Percentiles rank a stretch among this genome's conserved stretches.
phyloP scores from a whole-genome alignment of 1,284 basidiomycete genomes.

The Cutaneotrichosporon spelunceum region DNA sequence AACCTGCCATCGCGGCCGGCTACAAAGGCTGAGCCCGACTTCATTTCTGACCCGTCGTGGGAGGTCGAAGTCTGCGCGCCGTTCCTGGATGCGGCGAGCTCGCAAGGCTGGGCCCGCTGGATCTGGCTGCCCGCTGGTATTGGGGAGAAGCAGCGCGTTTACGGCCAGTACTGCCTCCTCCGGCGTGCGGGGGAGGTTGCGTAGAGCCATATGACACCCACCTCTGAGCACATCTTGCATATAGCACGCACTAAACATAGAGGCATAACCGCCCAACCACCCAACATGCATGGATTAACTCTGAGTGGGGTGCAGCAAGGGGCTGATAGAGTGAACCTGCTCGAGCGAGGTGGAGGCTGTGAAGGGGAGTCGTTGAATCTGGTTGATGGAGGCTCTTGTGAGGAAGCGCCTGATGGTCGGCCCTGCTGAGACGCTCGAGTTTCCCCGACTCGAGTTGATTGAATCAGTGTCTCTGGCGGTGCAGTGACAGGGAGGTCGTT shows the following conservation, averaged over 20 bases:
- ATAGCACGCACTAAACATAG: neutral
- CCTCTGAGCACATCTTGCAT: neutral
- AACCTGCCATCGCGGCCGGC: constrained; percentile 69
- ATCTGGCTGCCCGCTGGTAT: constrained; percentile 70
- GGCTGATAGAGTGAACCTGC: too few species aligned
- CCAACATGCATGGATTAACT: neutral
- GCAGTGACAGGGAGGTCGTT: too few species aligned
- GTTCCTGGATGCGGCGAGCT: constrained; percentile 77
- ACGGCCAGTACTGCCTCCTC: constrained; percentile 57
- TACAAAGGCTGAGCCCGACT: constrained; percentile 71
- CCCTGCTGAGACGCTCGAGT: too few species aligned
- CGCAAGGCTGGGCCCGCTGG: constrained; percentile 65
- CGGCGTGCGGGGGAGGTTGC: constrained; percentile 29
- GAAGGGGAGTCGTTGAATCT: too few species aligned
- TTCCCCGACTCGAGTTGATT: too few species aligned
- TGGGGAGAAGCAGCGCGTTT: constrained; percentile 48
- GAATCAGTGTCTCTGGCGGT: too few species aligned
- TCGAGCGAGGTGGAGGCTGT: neutral
- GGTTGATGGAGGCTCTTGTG: too few species aligned
- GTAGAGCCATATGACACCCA: neutral
- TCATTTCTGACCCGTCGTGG: constrained; percentile 59
- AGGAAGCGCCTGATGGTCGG: too few species aligned
- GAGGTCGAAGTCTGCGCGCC: constrained; percentile 69
- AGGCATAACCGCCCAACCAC: neutral
- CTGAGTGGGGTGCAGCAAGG: neutral